Conservation (phyloP, 805 yeast genomes). For the Sugiyamaella qingdaonensis region DNA sequence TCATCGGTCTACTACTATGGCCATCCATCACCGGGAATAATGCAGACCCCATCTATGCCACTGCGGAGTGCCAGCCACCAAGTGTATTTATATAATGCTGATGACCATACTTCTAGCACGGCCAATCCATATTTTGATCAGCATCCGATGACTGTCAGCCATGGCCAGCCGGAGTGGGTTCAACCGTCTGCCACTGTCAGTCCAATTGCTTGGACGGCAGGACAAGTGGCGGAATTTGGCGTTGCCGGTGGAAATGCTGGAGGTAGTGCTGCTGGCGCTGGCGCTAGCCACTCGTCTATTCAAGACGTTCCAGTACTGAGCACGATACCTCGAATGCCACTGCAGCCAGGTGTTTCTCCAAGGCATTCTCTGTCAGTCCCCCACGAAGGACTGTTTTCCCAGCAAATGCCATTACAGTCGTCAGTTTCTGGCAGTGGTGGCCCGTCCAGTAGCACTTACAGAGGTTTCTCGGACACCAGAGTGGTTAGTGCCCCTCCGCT, state of each 20-base stretch:
- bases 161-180: no score
- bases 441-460: not conserved
- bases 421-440: not conserved
- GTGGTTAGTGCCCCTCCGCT: conserved; percentile 18
- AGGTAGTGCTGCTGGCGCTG: no score
- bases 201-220: not conserved
- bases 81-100: no score
- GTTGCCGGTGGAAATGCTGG: no score
- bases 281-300: no score
- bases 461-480: not conserved
- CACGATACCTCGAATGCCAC: no score
- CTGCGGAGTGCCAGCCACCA: no score
- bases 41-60: not conserved
- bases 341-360: no score
- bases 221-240: not conserved
- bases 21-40: not conserved
- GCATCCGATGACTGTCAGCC: no score
- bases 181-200: not conserved
- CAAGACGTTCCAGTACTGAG: no score
- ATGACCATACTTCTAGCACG: no score
- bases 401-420: not conserved
- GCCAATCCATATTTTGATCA: no score
- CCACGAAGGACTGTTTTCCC: not conserved
- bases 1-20: conserved; percentile 1
- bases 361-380: not conserved